Evolutionary conservation across 768 basidiomycete genomes (phyloP).

Genomic region (Pulveroboletus frians): DNA sequence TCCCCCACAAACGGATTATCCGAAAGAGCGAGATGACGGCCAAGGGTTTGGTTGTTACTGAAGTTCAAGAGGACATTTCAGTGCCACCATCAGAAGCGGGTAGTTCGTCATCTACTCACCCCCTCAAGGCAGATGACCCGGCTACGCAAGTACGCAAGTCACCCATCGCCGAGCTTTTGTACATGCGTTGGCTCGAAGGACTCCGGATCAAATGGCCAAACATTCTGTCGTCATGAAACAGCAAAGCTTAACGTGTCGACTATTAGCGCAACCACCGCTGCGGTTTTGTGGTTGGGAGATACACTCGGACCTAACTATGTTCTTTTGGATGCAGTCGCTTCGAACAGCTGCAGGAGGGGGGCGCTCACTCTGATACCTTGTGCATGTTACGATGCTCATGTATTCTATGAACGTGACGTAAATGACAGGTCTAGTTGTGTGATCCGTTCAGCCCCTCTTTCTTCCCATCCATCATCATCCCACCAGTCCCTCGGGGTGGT

Average conservation of each 20-base stretch:
- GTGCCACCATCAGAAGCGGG: conserved; percentile 39
- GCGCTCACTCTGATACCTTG: too few relatives aligned
- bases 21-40: conserved; percentile 84
- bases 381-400: too few relatives aligned
- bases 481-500: too few relatives aligned
- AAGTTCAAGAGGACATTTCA: conserved; percentile 68
- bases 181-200: conserved; percentile 94
- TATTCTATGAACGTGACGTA: too few relatives aligned
- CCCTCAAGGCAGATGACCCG: conserved; percentile 36
- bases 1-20: conserved; percentile 73
- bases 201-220: conserved; percentile 87
- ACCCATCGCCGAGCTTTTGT: conserved; percentile 93
- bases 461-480: too few relatives aligned
- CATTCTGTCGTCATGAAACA: conserved; percentile 37
- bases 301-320: background rate
- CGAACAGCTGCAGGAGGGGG: background rate
- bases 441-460: too few relatives aligned
- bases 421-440: too few relatives aligned
- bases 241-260: background rate
- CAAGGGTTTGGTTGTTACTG: conserved; percentile 77
- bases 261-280: background rate
- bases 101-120: conserved; percentile 26
- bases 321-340: conserved; percentile 1
- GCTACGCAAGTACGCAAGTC: conserved; percentile 55
- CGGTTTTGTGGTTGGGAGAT: background rate